Percentiles rank a stretch among this genome's conserved stretches.
Evolutionary conservation across 2,329 filamentous ascomycete species (phyloP).

Genomic region (Phyllosticta citrichinensis): DNA sequence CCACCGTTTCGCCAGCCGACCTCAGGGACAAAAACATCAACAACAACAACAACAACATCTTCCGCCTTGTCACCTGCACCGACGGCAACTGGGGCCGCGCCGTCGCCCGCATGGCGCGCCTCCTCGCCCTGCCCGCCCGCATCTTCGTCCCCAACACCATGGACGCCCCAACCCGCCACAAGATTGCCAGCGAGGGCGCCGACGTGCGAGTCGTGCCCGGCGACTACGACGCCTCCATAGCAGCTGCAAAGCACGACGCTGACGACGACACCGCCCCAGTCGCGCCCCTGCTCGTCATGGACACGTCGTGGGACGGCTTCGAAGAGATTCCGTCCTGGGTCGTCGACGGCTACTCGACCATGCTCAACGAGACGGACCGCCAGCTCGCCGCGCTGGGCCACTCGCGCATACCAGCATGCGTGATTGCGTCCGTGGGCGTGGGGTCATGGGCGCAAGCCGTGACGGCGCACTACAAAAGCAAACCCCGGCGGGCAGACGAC

Average conservation of each 20-base stretch:
- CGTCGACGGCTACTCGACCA: conserved; percentile 66
- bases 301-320: conserved; percentile 58
- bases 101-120: conserved; percentile 55
- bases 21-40: conserved; percentile 26
- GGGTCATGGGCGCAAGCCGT: conserved; percentile 65
- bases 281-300: conserved; percentile 50
- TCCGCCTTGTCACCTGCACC: conserved; percentile 52
- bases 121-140: conserved; percentile 44
- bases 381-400: conserved; percentile 40
- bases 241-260: conserved; percentile 31
- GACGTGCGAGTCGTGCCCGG: conserved; percentile 43
- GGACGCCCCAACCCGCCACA: conserved; percentile 40
- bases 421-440: conserved; percentile 60
- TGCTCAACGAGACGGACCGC: conserved; percentile 57
- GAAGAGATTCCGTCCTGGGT: conserved; percentile 61
- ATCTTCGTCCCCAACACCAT: conserved; percentile 57
- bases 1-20: conserved; percentile 34
- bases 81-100: conserved; percentile 73
- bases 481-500: background rate
- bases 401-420: conserved; percentile 34
- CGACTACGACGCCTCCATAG: conserved; percentile 55
- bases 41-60: conserved; percentile 9
- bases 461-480: conserved; percentile 51
- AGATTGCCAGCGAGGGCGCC: conserved; percentile 55
- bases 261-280: background rate